Conservation (phyloP, 1,139 yeast species). For the Yamadazyma triangularis region DNA sequence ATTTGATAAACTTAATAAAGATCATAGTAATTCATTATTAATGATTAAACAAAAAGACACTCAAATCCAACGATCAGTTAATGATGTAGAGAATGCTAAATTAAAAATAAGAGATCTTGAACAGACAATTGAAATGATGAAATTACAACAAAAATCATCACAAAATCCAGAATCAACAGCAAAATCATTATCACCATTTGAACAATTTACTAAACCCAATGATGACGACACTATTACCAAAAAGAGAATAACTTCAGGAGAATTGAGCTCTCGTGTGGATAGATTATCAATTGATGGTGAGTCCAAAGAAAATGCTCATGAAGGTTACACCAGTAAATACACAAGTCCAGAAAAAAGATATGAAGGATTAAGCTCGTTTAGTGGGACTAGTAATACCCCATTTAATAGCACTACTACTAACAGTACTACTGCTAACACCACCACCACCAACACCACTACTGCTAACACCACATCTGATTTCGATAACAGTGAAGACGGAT, state of each 20-base stretch:
- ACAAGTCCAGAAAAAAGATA: conserved; percentile 1
- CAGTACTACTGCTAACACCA: not conserved
- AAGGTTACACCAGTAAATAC: conserved; percentile 5
- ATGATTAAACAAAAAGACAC: conserved; percentile 63
- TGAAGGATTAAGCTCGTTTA: not conserved
- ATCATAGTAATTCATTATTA: conserved; percentile 47
- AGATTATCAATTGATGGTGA: conserved; percentile 42
- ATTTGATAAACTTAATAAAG: conserved; percentile 40
- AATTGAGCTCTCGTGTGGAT: conserved; percentile 42
- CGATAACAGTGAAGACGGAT: conserved; percentile 61
- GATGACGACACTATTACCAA: not conserved
- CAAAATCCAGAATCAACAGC: conserved; percentile 4
- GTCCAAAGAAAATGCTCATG: conserved; percentile 7
- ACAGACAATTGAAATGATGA: conserved; percentile 45
- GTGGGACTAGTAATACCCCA: not conserved
- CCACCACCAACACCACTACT: not conserved
- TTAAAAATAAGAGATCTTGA: conserved; percentile 48
- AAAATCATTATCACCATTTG: conserved; percentile 4
- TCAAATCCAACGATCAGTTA: conserved; percentile 52
- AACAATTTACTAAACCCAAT: not conserved
- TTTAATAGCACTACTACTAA: not conserved
- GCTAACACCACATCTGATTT: conserved; percentile 9
- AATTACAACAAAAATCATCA: conserved; percentile 21
- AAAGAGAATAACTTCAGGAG: conserved; percentile 28
- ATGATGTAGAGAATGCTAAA: conserved; percentile 56